phyloP scores from a whole-genome alignment of 1,284 basidiomycete species.

The Ganoderma meredithae region DNA sequence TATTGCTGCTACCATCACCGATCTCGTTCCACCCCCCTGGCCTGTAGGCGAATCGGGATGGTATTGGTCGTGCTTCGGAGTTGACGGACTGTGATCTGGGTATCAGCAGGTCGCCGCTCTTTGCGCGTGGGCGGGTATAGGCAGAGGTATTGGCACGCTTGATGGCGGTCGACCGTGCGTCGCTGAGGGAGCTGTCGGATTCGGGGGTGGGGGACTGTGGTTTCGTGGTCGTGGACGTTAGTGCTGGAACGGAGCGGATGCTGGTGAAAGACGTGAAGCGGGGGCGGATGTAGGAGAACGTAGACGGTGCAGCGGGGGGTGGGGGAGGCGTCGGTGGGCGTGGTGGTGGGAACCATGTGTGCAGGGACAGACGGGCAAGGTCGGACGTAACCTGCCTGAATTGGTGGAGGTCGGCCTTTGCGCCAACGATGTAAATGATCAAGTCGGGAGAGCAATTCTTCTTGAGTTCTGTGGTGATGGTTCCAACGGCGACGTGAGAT shows the following conservation, averaged over 20 bases:
- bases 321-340: constrained; percentile 66
- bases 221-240: constrained; percentile 35
- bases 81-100: constrained; percentile 42
- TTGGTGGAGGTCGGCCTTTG: constrained; percentile 83
- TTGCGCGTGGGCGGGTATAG: constrained; percentile 42
- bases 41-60: constrained; percentile 60
- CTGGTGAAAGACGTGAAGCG: constrained; percentile 84
- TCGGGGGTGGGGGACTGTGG: constrained; percentile 37
- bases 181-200: constrained; percentile 34
- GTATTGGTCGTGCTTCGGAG: constrained; percentile 33
- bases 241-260: constrained; percentile 56
- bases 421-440: constrained; percentile 92
- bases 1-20: constrained; percentile 67
- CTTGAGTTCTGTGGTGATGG: constrained; percentile 71
- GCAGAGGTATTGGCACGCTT: constrained; percentile 43
- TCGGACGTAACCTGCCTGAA: constrained; percentile 81
- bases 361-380: constrained; percentile 80
- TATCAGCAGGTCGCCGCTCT: constrained; percentile 42
- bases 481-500: constrained; percentile 8
- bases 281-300: constrained; percentile 85
- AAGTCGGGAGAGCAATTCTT: constrained; percentile 86
- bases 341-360: constrained; percentile 85
- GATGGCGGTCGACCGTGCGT: constrained; percentile 40
- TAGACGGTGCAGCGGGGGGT: constrained; percentile 65
- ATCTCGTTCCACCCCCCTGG: constrained; percentile 60